Evolutionary conservation across 2,329 filamentous ascomycete genomes (phyloP), one percentile per base, ranked within the genome.

Genomic region (Diaporthe ampelina): DNA sequence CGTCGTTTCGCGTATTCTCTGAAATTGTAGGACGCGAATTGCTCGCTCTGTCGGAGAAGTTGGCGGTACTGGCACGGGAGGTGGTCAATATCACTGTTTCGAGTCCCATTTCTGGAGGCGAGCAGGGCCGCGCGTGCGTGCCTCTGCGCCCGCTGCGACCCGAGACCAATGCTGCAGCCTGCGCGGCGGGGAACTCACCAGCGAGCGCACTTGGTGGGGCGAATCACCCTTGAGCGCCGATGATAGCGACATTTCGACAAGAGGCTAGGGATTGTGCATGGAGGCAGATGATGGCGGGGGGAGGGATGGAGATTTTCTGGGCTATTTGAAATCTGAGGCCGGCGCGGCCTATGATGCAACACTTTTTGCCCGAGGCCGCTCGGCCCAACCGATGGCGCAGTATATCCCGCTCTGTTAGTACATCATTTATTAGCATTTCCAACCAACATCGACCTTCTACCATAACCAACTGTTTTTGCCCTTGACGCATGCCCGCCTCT

Each of bases 11-110:
- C 95, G 85, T 99, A 99, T 84, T 98, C 96, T 85, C 97, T 92
- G 89, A 98, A 99, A 86, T 98, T 99, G 88, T 98, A 99, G 79
- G 94, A 91, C 76, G 95, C 91, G 84, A 99, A 98, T 81, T 98
- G 94, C 76, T 90, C 89, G 76, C 95, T 92, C 83, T 97, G 94
- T 79, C 95, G 94, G 80, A 98, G 88, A 79, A 99, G 88, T 81
- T 96, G 96, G 78, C 97, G 95, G 85, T 98, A 98, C 95, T 98
- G 77, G 21, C 67, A 48, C 15, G 17, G 21, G 37, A 24, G 59
- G 45, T 57, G 74, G 57, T 67, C 61, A 76, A 58, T 48, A 52
- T 67, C 74, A 45, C 68, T 54, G 26, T 52, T 70, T 56, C 21
- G 15, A 7, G 1, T 43, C 10, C 17, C 37, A 2, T 1, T 40